A percentile compares a stretch with the other conserved stretches of the same genome.
Conservation (phyloP, 2,329 filamentous ascomycete species). For the Colletotrichum scovillei region DNA sequence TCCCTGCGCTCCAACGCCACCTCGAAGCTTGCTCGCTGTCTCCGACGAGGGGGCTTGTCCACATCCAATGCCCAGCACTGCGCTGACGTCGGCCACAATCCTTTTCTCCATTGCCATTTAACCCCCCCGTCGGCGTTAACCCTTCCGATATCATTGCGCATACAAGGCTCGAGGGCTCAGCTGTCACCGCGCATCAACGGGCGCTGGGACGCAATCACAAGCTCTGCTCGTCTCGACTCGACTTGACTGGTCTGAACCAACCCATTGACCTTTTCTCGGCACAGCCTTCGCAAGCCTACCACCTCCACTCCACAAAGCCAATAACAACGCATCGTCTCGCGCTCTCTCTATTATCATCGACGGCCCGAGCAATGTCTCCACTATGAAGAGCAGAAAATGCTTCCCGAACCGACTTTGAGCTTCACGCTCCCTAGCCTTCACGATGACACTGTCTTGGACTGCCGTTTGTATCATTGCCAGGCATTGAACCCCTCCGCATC, state of each 20-base stretch:
- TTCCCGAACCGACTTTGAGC: conserved; percentile 68
- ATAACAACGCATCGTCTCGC: neutral
- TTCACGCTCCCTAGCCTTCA: conserved; percentile 88
- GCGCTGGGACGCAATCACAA: conserved; percentile 3
- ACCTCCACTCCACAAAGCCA: neutral
- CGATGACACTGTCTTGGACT: conserved; percentile 80
- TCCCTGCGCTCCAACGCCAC: conserved; percentile 24
- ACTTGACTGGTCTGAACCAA: neutral
- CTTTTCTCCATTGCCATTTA: neutral
- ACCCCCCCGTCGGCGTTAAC: neutral
- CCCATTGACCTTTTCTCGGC: neutral
- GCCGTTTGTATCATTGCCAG: conserved; percentile 82
- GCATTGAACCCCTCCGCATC: conserved; percentile 50
- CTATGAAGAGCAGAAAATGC: conserved; percentile 51
- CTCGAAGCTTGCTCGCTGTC: conserved; percentile 19
- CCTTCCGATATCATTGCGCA: neutral
- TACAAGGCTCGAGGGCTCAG: neutral
- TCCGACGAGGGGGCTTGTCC: neutral
- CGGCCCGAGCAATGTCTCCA: conserved; percentile 25
- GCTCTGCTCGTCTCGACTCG: neutral
- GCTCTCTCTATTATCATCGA: neutral
- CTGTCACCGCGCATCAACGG: neutral
- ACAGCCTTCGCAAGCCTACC: neutral
- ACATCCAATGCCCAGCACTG: neutral
- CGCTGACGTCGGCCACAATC: conserved; percentile 12